Conservation (phyloP, 345 rosid species). For the Capsella bursapastoris region DNA sequence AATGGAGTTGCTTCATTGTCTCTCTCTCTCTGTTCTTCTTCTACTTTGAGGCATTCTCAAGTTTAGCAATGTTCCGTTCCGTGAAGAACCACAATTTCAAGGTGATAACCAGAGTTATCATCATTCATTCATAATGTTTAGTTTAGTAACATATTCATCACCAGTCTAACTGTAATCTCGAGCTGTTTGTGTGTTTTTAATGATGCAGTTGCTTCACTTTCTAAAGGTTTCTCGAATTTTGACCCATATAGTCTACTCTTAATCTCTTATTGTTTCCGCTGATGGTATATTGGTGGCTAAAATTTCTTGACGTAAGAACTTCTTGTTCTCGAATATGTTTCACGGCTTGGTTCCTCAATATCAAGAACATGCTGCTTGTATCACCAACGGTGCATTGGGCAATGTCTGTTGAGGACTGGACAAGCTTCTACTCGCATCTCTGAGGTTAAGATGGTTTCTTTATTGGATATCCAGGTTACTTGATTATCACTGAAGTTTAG, state of each 20-base stretch:
- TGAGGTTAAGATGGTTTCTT: constrained; percentile 1
- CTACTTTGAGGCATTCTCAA: constrained; percentile 28
- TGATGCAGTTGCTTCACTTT: constrained; percentile 22
- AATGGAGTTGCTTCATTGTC: constrained; percentile 20
- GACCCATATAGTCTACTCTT: not conserved
- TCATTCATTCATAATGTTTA: not conserved
- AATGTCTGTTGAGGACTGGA: not conserved
- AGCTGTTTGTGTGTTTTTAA: not conserved
- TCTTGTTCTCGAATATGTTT: constrained; percentile 26
- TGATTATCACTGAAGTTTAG: too few species aligned
- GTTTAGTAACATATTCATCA: not conserved
- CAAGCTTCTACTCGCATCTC: not conserved
- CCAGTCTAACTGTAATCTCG: constrained; percentile 20
- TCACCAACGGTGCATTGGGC: not conserved
- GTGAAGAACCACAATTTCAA: constrained; percentile 16
- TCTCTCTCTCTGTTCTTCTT: constrained; percentile 4
- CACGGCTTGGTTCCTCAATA: not conserved
- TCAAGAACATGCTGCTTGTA: not conserved
- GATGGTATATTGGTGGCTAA: not conserved
- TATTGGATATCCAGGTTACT: too few species aligned
- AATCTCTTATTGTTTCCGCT: constrained; percentile 1
- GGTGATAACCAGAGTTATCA: not conserved
- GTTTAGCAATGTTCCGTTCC: constrained; percentile 4
- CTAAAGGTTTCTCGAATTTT: constrained; percentile 5
- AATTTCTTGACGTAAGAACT: not conserved